phyloP scores from a whole-genome alignment of 139 green algal species.

The Axilococcus clingmanii region DNA sequence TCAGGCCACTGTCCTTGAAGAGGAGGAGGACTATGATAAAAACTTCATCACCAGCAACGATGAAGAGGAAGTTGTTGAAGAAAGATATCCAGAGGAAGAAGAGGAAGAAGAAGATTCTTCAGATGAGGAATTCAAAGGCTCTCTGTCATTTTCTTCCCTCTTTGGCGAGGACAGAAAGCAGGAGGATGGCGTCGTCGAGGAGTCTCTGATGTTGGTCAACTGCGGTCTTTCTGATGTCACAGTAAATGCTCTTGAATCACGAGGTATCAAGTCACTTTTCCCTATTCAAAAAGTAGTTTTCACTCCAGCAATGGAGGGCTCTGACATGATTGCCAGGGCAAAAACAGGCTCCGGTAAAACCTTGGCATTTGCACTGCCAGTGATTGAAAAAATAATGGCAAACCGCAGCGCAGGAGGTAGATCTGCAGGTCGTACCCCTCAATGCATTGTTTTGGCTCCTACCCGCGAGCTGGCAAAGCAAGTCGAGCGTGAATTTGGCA shows the following conservation, averaged over 20 bases:
- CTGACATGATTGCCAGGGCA: constrained; percentile 87
- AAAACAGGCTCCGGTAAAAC: constrained; percentile 97
- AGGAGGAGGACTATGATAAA: no score
- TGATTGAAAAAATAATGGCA: constrained; percentile 82
- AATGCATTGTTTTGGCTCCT: constrained; percentile 84
- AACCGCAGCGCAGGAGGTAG: constrained; percentile 7
- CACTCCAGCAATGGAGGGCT: constrained; percentile 57
- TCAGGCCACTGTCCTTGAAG: no score
- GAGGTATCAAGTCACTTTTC: constrained; percentile 69
- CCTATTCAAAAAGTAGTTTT: constrained; percentile 76
- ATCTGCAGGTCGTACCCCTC: constrained; percentile 34
- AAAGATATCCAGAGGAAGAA: no score
- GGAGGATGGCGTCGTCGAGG: constrained; percentile 28
- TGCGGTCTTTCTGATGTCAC: constrained; percentile 55
- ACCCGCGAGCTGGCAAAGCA: constrained; percentile 97
- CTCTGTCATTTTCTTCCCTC: constrained; percentile 26
- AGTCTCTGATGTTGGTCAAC: constrained; percentile 46
- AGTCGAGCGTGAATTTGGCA: constrained; percentile 89
- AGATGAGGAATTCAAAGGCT: constrained; percentile 1
- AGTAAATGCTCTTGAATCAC: constrained; percentile 49
- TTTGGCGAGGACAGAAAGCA: constrained; percentile 18
- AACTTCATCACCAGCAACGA: no score
- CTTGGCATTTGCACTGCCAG: constrained; percentile 92
- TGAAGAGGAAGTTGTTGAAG: no score
- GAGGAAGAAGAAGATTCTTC: background rate